phyloP scores from a whole-genome alignment of 108 stramenopile species.

The Cylindrotheca fusiformis region DNA sequence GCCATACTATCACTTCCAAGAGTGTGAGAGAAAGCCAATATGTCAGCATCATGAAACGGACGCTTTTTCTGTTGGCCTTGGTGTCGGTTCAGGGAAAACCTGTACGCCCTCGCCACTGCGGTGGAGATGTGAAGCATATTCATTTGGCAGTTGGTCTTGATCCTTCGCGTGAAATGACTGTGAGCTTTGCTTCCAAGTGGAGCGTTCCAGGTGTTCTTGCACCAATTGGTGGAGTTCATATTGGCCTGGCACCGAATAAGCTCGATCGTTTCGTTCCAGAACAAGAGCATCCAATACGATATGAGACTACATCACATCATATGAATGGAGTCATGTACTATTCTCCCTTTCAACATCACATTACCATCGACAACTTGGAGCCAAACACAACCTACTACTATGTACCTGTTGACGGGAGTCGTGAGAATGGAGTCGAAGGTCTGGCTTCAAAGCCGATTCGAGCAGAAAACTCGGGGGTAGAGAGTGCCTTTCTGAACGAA shows the following conservation, averaged over 20 bases:
- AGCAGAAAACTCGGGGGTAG: background rate
- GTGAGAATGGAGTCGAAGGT: conserved; percentile 22
- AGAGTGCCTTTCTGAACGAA: background rate
- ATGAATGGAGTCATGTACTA: conserved; percentile 21
- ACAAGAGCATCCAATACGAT: conserved; percentile 23
- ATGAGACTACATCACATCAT: conserved; percentile 11
- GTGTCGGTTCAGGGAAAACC: background rate
- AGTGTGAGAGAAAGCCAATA: background rate
- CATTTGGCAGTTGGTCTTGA: conserved; percentile 55
- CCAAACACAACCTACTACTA: conserved; percentile 71
- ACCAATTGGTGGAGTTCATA: conserved; percentile 44
- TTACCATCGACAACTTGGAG: conserved; percentile 51
- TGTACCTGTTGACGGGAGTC: conserved; percentile 31
- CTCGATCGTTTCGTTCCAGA: conserved; percentile 38
- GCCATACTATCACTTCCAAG: background rate
- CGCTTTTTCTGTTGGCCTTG: background rate
- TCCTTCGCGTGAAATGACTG: conserved; percentile 45
- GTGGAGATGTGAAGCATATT: conserved; percentile 40
- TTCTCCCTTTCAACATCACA: conserved; percentile 55
- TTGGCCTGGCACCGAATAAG: conserved; percentile 34
- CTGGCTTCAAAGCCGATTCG: conserved; percentile 5
- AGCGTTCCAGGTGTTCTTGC: conserved; percentile 18
- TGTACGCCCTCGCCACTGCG: conserved; percentile 30
- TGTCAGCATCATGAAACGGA: background rate
- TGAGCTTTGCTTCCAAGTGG: conserved; percentile 41